phyloP scores from a whole-genome alignment of 1,284 basidiomycete species.

The Pisolithus thermaeus region DNA sequence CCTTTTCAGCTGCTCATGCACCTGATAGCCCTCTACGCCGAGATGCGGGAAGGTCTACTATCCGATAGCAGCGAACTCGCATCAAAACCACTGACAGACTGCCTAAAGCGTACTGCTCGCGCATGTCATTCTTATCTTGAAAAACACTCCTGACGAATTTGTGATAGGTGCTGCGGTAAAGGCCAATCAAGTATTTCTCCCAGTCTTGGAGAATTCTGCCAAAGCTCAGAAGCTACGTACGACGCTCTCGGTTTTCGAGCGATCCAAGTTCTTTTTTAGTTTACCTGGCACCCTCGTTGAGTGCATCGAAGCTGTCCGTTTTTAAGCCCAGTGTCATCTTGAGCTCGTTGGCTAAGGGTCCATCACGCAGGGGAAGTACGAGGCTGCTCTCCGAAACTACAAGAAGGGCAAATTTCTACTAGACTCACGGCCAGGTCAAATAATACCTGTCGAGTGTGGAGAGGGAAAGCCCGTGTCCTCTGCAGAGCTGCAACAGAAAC shows the following conservation, averaged over 20 bases:
- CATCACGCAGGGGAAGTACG: slow-evolving; percentile 76
- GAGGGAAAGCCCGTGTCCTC: slow-evolving; percentile 46
- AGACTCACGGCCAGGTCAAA: slow-evolving; percentile 80
- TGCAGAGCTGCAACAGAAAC: slow-evolving; percentile 76
- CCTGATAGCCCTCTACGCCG: slow-evolving; percentile 72
- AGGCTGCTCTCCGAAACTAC: slow-evolving; percentile 91
- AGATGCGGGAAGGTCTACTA: slow-evolving; percentile 90
- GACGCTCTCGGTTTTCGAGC: slow-evolving; percentile 93
- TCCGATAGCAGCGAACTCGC: slow-evolving; percentile 77
- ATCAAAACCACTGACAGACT: slow-evolving; percentile 75
- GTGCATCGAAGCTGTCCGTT: slow-evolving; percentile 77
- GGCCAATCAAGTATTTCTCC: slow-evolving; percentile 94
- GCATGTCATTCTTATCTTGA: not conserved
- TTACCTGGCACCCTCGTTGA: slow-evolving; percentile 91
- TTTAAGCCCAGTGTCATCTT: not conserved
- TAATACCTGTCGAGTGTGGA: slow-evolving; percentile 60
- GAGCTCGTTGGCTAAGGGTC: not conserved
- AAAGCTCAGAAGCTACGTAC: slow-evolving; percentile 92
- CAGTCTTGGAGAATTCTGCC: slow-evolving; percentile 92
- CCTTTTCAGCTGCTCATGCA: slow-evolving; percentile 6
- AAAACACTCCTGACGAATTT: slow-evolving; percentile 3
- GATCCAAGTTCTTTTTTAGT: slow-evolving; percentile 98
- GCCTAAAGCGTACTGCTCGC: slow-evolving; percentile 64
- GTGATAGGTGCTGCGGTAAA: slow-evolving; percentile 73
- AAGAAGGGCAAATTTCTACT: slow-evolving; percentile 94